Evolutionary conservation across 1,284 basidiomycete species (phyloP).

Genomic region (Boletus sp.): DNA sequence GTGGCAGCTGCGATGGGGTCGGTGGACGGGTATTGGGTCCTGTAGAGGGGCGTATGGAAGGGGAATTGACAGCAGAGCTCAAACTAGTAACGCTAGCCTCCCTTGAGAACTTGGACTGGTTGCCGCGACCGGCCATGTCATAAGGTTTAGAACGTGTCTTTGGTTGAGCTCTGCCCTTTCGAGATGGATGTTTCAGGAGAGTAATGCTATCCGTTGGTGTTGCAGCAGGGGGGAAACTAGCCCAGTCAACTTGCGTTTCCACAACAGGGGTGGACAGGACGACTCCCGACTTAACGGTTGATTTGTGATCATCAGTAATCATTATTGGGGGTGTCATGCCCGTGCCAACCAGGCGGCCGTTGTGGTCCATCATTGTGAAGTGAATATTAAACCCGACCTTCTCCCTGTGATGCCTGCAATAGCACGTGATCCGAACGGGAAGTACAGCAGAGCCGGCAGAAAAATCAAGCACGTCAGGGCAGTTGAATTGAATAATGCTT

Average conservation of each 20-base stretch:
- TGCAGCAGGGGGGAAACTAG: constrained; percentile 30
- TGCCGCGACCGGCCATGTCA: constrained; percentile 44
- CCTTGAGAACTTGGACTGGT: constrained; percentile 37
- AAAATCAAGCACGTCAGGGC: constrained; percentile 88
- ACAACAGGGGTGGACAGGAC: constrained; percentile 19
- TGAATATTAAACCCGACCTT: constrained; percentile 94
- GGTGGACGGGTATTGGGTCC: constrained; percentile 47
- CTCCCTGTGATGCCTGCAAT: constrained; percentile 98
- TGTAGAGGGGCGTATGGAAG: constrained; percentile 32
- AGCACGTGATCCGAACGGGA: constrained; percentile 96
- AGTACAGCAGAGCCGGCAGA: constrained; percentile 83
- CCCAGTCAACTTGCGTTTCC: constrained; percentile 45
- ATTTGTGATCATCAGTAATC: constrained; percentile 99
- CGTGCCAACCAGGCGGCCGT: constrained; percentile 78
- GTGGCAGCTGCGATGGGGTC: constrained; percentile 38
- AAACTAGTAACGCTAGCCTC: constrained; percentile 51
- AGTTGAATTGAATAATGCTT: constrained; percentile 94
- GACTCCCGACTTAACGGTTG: constrained; percentile 43
- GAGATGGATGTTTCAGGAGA: constrained; percentile 43
- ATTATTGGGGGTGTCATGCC: constrained; percentile 91
- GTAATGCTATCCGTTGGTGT: constrained; percentile 32
- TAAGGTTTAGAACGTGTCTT: constrained; percentile 60
- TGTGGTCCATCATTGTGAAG: constrained; percentile 82
- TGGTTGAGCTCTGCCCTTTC: constrained; percentile 26
- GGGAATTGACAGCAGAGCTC: constrained; percentile 47